These are phyloP conservation scores for Podila verticillata DNA, from an alignment of 192 early-diverging fungal genomes.

Conservation along the genomic window DNA sequence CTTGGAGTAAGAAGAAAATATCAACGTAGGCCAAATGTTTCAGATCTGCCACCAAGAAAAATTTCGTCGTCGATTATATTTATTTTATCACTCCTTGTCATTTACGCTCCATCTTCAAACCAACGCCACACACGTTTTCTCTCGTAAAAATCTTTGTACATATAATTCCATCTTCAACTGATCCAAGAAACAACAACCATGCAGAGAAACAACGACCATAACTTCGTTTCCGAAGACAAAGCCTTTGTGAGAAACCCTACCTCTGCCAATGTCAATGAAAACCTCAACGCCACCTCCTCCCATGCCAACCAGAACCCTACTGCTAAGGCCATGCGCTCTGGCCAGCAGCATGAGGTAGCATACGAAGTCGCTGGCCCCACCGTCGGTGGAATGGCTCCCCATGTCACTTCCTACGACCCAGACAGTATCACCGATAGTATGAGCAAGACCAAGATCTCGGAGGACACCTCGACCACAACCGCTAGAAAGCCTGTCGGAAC, in stretches of 20 bases:
- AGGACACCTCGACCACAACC: background rate
- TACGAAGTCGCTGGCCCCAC: constrained; percentile 20
- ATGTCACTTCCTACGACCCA: background rate
- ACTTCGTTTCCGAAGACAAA: background rate
- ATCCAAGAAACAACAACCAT: constrained; percentile 1
- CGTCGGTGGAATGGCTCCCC: constrained; percentile 19
- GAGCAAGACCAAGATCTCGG: background rate
- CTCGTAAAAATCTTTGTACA: constrained; percentile 23
- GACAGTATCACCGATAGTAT: constrained; percentile 1
- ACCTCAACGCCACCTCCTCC: constrained; percentile 9
- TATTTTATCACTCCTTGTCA: background rate
- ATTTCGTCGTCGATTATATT: background rate
- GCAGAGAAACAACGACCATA: constrained; percentile 21
- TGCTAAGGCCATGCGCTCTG: constrained; percentile 10
- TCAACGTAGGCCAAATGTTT: background rate
- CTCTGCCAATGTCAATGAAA: background rate
- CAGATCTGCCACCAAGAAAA: background rate
- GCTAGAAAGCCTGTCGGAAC: background rate
- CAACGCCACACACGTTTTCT: background rate
- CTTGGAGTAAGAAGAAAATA: too few relatives aligned
- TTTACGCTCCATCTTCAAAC: background rate
- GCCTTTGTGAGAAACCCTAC: background rate
- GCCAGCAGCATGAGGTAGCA: background rate
- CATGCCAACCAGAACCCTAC: background rate
- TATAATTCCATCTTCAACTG: background rate